Base-by-base conservation (phyloP, 495 filamentous ascomycete genomes). In the Xylaria cubensis region DNA sequence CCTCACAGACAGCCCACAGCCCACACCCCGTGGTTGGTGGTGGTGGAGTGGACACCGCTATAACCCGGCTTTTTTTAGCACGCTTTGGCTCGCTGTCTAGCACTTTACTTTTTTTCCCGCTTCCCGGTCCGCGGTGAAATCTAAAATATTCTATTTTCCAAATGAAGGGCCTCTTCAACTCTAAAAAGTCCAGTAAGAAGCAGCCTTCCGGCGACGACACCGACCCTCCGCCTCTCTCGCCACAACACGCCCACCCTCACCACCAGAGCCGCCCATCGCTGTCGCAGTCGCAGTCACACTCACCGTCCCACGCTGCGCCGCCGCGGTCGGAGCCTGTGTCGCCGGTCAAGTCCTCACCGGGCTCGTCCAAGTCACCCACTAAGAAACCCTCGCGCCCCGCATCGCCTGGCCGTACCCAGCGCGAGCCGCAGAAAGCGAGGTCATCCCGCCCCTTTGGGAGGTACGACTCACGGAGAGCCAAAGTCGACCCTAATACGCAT, bases 401-500 rank as follows among this genome's bases (percentile, higher is more conserved):
- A 71, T 79, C 77, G 55, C 77, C 79, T 65, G 74, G 73, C 51
- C 74, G 72, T 39, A 32, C 69, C 3, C 61, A 64, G 55, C 73
- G 75, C 56, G 73, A 80, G 68, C 74, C 74, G 64, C 64, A 74
- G 39, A 78, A 81, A 76, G 77, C 79, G 58, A 81, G 80, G 66
- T 74, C 74, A 36, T 81, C 83, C 72, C 82, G 82, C 74, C 75
- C 78, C 70, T 83, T 80, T 65, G 75, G 78, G 73, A 79, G 81
- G 53, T 79, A 84, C 72, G 83, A 84, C 41, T 80, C 77, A 39
- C 79, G 84, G 64, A 75, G 80, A 41, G 82, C 85, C 79, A 88
- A 88, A 69, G 84, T 87, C 81, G 92, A 93, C 77, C 86, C 86
- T 63, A 89, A 93, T 73, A 87, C 86, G 9, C 94, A 97, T 80